Conservation (phyloP, 495 filamentous ascomycete genomes). For the Xylaria sp. region DNA sequence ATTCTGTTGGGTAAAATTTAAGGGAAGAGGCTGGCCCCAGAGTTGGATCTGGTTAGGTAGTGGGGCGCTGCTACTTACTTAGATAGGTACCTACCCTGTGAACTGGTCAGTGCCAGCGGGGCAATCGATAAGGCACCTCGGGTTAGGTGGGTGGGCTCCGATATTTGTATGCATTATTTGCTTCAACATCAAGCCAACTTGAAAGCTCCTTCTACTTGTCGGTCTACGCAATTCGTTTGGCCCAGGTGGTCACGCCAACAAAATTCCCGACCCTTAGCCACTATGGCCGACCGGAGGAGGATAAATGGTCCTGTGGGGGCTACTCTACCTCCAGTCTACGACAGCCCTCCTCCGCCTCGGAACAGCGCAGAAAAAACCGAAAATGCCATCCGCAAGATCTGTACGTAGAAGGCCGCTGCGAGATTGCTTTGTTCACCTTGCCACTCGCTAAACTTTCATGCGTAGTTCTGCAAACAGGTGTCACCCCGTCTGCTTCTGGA, state of each 20-base stretch:
- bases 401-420: slow-evolving; percentile 59
- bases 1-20: slow-evolving; percentile 25
- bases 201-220: background rate
- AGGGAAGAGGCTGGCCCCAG: background rate
- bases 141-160: slow-evolving; percentile 16
- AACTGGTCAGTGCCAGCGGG: slow-evolving; percentile 2
- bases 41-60: slow-evolving; percentile 30
- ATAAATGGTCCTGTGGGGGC: slow-evolving; percentile 86
- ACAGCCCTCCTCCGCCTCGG: slow-evolving; percentile 35
- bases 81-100: too few relatives aligned
- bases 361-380: slow-evolving; percentile 46
- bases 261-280: background rate
- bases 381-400: slow-evolving; percentile 79
- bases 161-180: background rate
- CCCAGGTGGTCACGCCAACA: background rate
- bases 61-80: background rate
- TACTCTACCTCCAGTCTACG: slow-evolving; percentile 77
- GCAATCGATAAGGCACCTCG: slow-evolving; percentile 24
- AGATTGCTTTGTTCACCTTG: background rate
- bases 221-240: background rate
- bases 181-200: slow-evolving; percentile 11
- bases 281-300: slow-evolving; percentile 86
- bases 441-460: slow-evolving; percentile 11
- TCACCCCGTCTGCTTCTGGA: slow-evolving; percentile 91
- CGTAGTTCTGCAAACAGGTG: slow-evolving; percentile 85